phyloP scores from a whole-genome alignment of 805 yeast species.

The Diddensiella santjacobensis region DNA sequence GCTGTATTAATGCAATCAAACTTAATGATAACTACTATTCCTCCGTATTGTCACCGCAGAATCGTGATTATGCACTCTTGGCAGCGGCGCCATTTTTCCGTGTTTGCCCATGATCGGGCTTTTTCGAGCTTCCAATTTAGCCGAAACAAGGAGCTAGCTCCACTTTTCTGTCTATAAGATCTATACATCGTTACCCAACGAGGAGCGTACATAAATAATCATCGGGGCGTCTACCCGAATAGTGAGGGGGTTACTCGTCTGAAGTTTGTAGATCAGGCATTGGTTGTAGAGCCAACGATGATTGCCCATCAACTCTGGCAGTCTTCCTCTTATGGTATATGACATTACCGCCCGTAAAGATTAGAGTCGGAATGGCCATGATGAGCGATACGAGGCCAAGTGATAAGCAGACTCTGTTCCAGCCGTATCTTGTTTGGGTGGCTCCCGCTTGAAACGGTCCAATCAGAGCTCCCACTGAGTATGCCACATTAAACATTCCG shows the following conservation, averaged over 20 bases:
- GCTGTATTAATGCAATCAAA: neutral
- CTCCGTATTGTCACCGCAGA: too few species aligned
- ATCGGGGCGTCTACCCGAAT: too few species aligned
- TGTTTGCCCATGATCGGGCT: neutral
- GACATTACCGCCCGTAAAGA: constrained; percentile 29
- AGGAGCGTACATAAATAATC: too few species aligned
- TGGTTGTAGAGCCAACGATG: too few species aligned
- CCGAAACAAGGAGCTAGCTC: constrained; percentile 1
- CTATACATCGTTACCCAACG: too few species aligned
- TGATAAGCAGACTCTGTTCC: constrained; percentile 23
- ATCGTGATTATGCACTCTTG: neutral
- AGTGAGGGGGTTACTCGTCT: too few species aligned
- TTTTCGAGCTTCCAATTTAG: neutral
- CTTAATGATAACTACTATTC: neutral
- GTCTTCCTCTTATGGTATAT: too few species aligned
- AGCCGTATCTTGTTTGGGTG: constrained; percentile 24
- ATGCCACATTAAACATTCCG: constrained; percentile 33
- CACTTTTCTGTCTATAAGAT: too few species aligned
- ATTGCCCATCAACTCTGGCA: too few species aligned
- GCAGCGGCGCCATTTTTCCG: neutral
- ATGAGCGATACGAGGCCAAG: constrained; percentile 22
- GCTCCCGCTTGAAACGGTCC: constrained; percentile 35
- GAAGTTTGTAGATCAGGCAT: too few species aligned
- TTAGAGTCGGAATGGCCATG: constrained; percentile 24
- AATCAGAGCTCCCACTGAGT: constrained; percentile 31